A percentile compares a stretch with the other conserved stretches of the same genome.
Conservation (phyloP, 169 alveolate genomes). For the Babesia gibsoni region DNA sequence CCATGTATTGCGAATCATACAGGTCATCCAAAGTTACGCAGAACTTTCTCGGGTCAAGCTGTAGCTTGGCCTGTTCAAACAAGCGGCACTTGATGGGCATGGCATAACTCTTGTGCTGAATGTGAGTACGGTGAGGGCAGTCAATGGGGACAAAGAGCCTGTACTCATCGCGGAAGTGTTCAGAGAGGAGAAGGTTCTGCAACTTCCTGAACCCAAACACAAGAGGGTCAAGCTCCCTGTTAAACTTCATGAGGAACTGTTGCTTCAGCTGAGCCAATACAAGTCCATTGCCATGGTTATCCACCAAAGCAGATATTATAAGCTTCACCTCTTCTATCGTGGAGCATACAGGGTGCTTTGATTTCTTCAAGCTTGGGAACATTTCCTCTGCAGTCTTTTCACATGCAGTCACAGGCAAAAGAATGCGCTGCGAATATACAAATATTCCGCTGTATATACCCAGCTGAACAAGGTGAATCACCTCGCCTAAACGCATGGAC, state of each 20-base stretch:
- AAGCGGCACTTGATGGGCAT: constrained; percentile 68
- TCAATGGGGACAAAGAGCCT: constrained; percentile 70
- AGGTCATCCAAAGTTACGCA: constrained; percentile 50
- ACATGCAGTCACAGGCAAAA: constrained; percentile 76
- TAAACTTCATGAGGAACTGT: constrained; percentile 72
- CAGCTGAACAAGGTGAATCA: constrained; percentile 74
- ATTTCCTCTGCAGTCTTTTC: constrained; percentile 78
- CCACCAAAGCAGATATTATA: constrained; percentile 72
- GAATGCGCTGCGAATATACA: constrained; percentile 75
- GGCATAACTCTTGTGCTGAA: constrained; percentile 67
- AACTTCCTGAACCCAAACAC: constrained; percentile 71
- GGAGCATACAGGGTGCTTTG: constrained; percentile 65
- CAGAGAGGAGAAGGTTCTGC: constrained; percentile 71
- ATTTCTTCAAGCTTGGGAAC: constrained; percentile 67
- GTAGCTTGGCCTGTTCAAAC: constrained; percentile 63
- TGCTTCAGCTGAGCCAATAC: constrained; percentile 77
- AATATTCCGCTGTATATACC: constrained; percentile 75
- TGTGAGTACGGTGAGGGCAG: constrained; percentile 74
- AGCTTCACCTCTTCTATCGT: constrained; percentile 67
- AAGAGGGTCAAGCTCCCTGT: constrained; percentile 71
- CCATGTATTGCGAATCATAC: constrained; percentile 35
- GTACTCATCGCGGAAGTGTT: constrained; percentile 59
- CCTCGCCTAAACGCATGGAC: constrained; percentile 72
- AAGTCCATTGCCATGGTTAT: constrained; percentile 68
- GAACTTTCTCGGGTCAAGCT: constrained; percentile 45